Conservation (phyloP, 2,329 filamentous ascomycete species). For the Epichloe coenophiala region DNA sequence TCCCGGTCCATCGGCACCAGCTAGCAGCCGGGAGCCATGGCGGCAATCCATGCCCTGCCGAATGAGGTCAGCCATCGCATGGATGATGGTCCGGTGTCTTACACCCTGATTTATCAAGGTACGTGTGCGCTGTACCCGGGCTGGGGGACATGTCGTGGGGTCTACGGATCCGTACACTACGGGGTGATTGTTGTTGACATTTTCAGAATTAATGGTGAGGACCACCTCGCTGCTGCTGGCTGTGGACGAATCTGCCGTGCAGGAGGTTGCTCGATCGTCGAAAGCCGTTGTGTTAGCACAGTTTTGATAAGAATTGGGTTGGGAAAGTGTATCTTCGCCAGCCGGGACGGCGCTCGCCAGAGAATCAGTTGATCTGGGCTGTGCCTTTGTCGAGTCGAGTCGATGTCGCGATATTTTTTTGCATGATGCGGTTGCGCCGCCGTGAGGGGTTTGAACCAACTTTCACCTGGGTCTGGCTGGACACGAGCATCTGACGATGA, state of each 20-base stretch:
- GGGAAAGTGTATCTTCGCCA: background rate
- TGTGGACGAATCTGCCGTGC: slow-evolving; percentile 49
- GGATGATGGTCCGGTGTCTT: slow-evolving; percentile 55
- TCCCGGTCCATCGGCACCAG: background rate
- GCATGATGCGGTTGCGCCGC: too few species aligned
- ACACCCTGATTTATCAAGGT: slow-evolving; percentile 62
- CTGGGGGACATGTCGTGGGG: too few species aligned
- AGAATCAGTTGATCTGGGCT: too few species aligned
- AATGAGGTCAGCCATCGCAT: background rate
- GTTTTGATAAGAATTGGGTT: background rate
- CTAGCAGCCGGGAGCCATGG: background rate
- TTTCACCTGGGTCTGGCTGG: too few species aligned
- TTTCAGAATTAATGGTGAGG: slow-evolving; percentile 51
- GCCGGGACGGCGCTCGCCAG: too few species aligned
- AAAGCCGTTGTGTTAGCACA: slow-evolving; percentile 52
- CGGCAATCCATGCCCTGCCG: background rate
- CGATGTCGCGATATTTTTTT: too few species aligned
- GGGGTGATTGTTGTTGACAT: too few species aligned
- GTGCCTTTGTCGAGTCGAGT: too few species aligned
- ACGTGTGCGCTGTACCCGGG: slow-evolving; percentile 12
- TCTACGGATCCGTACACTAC: too few species aligned
- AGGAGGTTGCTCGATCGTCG: slow-evolving; percentile 45
- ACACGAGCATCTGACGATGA: too few species aligned
- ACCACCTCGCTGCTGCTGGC: slow-evolving; percentile 49
- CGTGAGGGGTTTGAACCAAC: too few species aligned